These are phyloP conservation scores for Mortierella alpina DNA, from an alignment of 192 early-diverging fungal species.

Conservation along the genomic window DNA sequence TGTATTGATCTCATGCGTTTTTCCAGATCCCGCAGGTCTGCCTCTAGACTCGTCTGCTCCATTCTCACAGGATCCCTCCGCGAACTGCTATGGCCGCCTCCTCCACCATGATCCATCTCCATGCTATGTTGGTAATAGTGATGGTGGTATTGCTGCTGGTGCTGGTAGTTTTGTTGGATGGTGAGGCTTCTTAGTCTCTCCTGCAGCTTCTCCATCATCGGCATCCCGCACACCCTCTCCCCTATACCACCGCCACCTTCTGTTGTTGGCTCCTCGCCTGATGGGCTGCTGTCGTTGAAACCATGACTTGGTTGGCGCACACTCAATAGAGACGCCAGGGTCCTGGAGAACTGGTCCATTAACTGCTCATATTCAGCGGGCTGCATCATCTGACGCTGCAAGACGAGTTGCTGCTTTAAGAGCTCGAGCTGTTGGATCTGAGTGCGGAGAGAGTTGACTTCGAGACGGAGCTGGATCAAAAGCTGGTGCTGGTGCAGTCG, in stretches of 20 bases:
- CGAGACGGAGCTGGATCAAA: conserved; percentile 41
- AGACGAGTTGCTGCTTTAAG: conserved; percentile 34
- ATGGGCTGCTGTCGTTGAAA: background rate
- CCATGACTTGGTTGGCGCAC: conserved; percentile 19
- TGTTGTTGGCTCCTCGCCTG: background rate
- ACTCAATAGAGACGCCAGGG: conserved; percentile 22
- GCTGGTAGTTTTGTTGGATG: conserved; percentile 28
- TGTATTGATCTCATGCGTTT: conserved; percentile 43
- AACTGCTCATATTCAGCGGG: conserved; percentile 33
- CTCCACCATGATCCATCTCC: conserved; percentile 1
- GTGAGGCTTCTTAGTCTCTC: conserved; percentile 25
- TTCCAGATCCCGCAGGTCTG: conserved; percentile 35
- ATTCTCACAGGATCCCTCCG: conserved; percentile 30
- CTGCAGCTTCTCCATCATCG: conserved; percentile 35
- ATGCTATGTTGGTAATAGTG: background rate
- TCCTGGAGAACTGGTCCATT: conserved; percentile 44
- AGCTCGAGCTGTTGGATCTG: conserved; percentile 43
- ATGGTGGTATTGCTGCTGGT: conserved; percentile 11
- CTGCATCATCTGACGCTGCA: conserved; percentile 24
- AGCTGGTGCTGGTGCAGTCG: conserved; percentile 38
- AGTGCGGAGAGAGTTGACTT: conserved; percentile 28
- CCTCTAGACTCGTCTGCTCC: conserved; percentile 33
- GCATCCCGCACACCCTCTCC: conserved; percentile 6
- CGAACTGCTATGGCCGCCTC: background rate
- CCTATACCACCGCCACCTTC: conserved; percentile 3